Base-by-base conservation (phyloP, 495 filamentous ascomycete species). In the Talaromyces ruber region DNA sequence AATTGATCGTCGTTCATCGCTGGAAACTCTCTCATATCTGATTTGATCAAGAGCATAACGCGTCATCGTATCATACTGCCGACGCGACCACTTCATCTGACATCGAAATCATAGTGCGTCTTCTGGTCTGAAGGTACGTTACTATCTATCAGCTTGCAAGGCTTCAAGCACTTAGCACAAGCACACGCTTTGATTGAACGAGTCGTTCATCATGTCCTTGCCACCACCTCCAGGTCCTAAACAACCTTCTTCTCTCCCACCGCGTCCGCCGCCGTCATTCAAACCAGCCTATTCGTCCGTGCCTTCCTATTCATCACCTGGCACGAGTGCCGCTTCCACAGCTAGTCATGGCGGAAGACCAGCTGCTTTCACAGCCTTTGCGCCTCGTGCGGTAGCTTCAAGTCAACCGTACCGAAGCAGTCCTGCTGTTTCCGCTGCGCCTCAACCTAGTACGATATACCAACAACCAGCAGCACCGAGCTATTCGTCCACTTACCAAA, bases 151-250 rank as follows among this genome's bases (percentile, higher is more conserved):
- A 62, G 60, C 22, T 43, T 51, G 60, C 51, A 28, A 54, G 28
- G 51, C 37, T 16, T 61, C 59, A 55, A 25, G 9, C 34, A 16
- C 21, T 37, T 34, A 11, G 47, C 51, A 28, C 43, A 39, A 55
- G 45, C 29, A 34, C 47, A 39, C 22, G 60, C 59, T 69, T 65
- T 72, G 73, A 64, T 70, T 64, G 81, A 77, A 79, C 81, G 61
- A 76, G 74, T 82, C 84, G 77, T 92, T 92, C 89, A 92, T 89
- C 87, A 95, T 96, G 92, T 88, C 92, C 75, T 92, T 92, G 82
- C 89, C 90, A 70, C 89, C 90, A 68, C 90, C 90, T 87, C 90
- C 92, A 89, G 91, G 91, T 87, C 83, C 88, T 69, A 84, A 81
- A 67, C 82, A 81, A 76, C 86, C 78, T 59, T 84, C 89, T 25